phyloP scores from a whole-genome alignment of 2,329 filamentous ascomycete species.

The Bipolaris zeicola region DNA sequence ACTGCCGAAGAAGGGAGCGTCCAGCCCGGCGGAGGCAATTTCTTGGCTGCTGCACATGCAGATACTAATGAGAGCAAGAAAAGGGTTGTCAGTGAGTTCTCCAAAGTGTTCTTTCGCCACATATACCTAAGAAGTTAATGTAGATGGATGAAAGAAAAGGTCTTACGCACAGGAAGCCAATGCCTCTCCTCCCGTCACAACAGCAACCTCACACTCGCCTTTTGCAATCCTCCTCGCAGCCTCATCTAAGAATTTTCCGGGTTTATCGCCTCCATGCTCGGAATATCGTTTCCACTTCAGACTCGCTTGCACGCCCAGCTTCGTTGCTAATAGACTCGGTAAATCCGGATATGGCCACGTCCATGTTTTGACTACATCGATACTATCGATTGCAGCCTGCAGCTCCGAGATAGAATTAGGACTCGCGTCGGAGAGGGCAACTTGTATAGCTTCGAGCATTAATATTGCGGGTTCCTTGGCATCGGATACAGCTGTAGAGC shows the following conservation, averaged over 20 bases:
- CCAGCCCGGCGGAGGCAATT: conserved; percentile 66
- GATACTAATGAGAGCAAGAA: conserved; percentile 47
- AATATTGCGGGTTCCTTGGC: conserved; percentile 65
- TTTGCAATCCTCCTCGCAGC: conserved; percentile 63
- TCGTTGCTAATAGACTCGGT: conserved; percentile 58
- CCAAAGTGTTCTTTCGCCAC: background rate
- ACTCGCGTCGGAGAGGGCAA: conserved; percentile 59
- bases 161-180: conserved; percentile 60
- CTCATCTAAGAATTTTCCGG: conserved; percentile 66
- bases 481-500: conserved; percentile 56
- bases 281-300: conserved; percentile 58
- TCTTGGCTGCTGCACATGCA: conserved; percentile 58
- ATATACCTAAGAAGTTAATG: background rate
- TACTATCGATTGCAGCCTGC: conserved; percentile 59
- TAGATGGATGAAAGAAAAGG: background rate
- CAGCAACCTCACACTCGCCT: conserved; percentile 61
- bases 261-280: conserved; percentile 68
- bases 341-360: conserved; percentile 69
- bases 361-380: conserved; percentile 67
- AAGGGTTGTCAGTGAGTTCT: background rate
- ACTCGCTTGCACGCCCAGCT: conserved; percentile 53
- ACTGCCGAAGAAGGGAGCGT: conserved; percentile 56
- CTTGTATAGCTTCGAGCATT: conserved; percentile 62
- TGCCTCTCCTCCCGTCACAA: conserved; percentile 69
- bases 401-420: conserved; percentile 45